These are phyloP conservation scores for Aspergillus pseudotamarii DNA, from an alignment of 2,329 filamentous ascomycete species.

Conservation along the genomic window DNA sequence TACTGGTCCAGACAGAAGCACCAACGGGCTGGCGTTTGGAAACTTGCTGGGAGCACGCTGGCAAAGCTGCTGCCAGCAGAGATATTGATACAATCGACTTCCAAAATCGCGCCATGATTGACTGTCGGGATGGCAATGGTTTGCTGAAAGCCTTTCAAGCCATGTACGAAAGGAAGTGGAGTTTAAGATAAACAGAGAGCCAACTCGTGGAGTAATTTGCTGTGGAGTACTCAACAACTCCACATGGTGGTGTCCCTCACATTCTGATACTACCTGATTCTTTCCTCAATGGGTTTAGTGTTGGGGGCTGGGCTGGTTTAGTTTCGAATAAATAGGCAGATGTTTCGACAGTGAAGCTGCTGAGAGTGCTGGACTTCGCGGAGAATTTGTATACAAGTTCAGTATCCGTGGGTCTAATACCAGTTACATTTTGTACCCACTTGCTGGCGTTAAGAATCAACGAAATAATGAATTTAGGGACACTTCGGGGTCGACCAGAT, in stretches of 20 bases:
- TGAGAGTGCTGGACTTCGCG: too few species aligned
- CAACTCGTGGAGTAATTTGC: background rate
- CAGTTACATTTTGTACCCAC: too few species aligned
- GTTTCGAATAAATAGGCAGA: too few species aligned
- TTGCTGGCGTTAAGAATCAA: too few species aligned
- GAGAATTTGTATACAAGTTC: too few species aligned
- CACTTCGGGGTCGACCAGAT: too few species aligned
- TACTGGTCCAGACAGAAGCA: slow-evolving; percentile 23
- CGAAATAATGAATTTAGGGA: too few species aligned
- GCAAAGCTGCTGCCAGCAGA: background rate
- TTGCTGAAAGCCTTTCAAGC: background rate
- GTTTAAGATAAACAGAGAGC: background rate
- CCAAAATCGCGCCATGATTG: slow-evolving; percentile 2
- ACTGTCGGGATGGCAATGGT: background rate
- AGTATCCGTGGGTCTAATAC: too few species aligned
- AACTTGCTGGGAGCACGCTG: background rate
- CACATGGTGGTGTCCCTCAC: background rate
- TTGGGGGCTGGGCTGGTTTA: too few species aligned
- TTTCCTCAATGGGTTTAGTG: background rate
- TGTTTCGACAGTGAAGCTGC: too few species aligned
- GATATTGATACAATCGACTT: background rate
- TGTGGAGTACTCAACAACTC: background rate
- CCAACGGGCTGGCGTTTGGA: background rate
- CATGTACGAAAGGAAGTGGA: background rate
- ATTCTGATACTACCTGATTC: background rate